Percentiles rank a stretch among this genome's conserved stretches.
Evolutionary conservation across 1,139 yeast species (phyloP).

Genomic region (Yamadazyma buinensis): DNA sequence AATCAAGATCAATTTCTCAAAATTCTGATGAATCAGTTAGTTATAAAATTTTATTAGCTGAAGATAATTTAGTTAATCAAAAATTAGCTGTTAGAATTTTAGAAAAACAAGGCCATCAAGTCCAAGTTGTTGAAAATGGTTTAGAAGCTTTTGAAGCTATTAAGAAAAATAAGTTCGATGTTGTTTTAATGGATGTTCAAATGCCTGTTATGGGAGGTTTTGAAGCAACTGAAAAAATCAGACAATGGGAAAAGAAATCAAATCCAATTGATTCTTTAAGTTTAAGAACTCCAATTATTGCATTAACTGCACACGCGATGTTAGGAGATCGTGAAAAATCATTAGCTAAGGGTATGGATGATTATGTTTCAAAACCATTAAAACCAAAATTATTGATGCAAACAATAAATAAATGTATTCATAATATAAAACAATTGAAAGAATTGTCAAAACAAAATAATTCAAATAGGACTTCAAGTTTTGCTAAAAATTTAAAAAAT

Average conservation of each 20-base stretch:
- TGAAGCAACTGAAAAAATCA: slow-evolving; percentile 80
- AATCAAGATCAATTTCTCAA: slow-evolving; percentile 74
- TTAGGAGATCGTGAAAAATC: slow-evolving; percentile 85
- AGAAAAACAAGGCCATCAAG: slow-evolving; percentile 79
- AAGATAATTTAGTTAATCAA: slow-evolving; percentile 83
- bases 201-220: slow-evolving; percentile 97
- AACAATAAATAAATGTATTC: slow-evolving; percentile 80
- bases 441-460: slow-evolving; percentile 51
- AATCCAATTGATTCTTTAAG: slow-evolving; percentile 66
- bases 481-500: slow-evolving; percentile 45
- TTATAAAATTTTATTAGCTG: slow-evolving; percentile 74
- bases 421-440: slow-evolving; percentile 57
- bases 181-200: slow-evolving; percentile 88
- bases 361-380: slow-evolving; percentile 80
- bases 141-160: slow-evolving; percentile 78
- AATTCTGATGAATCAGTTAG: slow-evolving; percentile 76
- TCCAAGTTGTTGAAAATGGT: slow-evolving; percentile 83
- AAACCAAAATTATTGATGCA: slow-evolving; percentile 80
- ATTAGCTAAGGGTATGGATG: slow-evolving; percentile 87
- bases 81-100: slow-evolving; percentile 79
- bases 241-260: slow-evolving; percentile 83
- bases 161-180: slow-evolving; percentile 63
- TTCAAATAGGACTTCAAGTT: slow-evolving; percentile 43
- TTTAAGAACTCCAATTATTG: slow-evolving; percentile 78
- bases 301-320: slow-evolving; percentile 91